phyloP scores from a whole-genome alignment of 306 rosid genomes.

The Macrotyloma uniflorum region DNA sequence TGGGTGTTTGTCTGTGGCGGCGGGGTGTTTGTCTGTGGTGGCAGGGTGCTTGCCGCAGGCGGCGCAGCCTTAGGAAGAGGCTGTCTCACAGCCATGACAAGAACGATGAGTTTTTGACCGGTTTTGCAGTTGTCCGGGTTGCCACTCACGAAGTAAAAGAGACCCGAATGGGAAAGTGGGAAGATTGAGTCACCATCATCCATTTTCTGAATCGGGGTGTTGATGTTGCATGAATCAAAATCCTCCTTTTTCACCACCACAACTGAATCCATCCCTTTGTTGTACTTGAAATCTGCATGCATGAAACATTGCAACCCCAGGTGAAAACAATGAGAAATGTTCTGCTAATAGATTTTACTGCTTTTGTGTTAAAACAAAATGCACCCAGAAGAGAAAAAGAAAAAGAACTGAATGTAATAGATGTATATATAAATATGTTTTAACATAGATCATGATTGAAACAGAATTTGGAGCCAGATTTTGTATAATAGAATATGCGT shows the following conservation, averaged over 20 bases:
- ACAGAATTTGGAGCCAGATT: no score
- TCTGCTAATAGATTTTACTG: neutral
- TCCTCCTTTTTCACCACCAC: constrained; percentile 65
- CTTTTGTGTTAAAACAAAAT: no score
- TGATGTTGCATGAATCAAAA: constrained; percentile 60
- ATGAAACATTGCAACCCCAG: neutral
- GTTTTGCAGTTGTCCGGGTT: constrained; percentile 46
- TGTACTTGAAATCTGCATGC: constrained; percentile 70
- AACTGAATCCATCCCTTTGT: constrained; percentile 59
- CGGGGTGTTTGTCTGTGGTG: neutral
- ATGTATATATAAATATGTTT: no score
- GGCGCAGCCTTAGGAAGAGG: neutral
- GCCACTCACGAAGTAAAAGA: constrained; percentile 62
- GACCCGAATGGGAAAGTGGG: constrained; percentile 57
- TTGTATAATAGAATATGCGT: no score
- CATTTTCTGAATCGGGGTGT: constrained; percentile 45
- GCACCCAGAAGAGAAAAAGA: no score
- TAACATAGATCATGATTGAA: no score
- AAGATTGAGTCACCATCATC: constrained; percentile 56
- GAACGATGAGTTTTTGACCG: constrained; percentile 57
- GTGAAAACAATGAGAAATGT: neutral
- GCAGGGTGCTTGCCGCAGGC: neutral
- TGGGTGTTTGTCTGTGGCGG: neutral
- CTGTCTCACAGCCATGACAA: constrained; percentile 52
- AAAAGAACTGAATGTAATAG: no score